phyloP scores from a whole-genome alignment of 2,329 filamentous ascomycete species.

The Metarhizium brunneum region DNA sequence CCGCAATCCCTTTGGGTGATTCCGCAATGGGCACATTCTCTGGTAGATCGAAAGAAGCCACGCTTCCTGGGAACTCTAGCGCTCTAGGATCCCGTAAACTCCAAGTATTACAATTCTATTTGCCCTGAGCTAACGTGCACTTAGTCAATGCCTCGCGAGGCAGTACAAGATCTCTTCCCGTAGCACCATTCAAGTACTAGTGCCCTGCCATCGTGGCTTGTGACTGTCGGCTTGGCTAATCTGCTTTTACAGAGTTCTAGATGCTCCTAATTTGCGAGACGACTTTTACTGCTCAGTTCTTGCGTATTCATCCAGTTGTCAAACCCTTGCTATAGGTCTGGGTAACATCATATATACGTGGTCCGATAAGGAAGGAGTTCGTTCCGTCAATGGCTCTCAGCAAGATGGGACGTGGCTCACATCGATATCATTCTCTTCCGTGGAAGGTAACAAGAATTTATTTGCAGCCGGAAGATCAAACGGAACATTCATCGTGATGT shows the following conservation, averaged over 20 bases:
- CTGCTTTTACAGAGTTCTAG: conserved; percentile 53
- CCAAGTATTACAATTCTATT: not conserved
- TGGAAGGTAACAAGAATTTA: conserved; percentile 64
- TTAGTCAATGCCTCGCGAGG: conserved; percentile 2
- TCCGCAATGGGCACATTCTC: conserved; percentile 10
- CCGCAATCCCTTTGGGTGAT: conserved; percentile 7
- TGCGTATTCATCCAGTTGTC: conserved; percentile 68
- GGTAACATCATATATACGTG: conserved; percentile 75
- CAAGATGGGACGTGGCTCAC: conserved; percentile 50
- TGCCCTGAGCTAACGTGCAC: not conserved
- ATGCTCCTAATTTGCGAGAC: conserved; percentile 81
- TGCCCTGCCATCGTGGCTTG: not conserved
- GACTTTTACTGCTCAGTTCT: conserved; percentile 93
- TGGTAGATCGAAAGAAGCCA: not conserved
- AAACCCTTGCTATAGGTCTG: conserved; percentile 76
- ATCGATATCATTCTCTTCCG: conserved; percentile 82
- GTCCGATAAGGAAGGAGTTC: conserved; percentile 66
- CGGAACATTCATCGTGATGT: conserved; percentile 69
- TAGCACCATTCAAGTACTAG: conserved; percentile 67
- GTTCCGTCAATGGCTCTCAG: conserved; percentile 28
- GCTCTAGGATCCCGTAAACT: not conserved
- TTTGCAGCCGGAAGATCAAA: conserved; percentile 77
- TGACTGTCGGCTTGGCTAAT: not conserved
- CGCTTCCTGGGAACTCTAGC: not conserved
- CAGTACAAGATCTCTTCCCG: conserved; percentile 44